Evolutionary conservation across 345 rosid genomes (phyloP), one percentile per base, ranked within the genome.

Genomic region (Corchorus capsularis): DNA sequence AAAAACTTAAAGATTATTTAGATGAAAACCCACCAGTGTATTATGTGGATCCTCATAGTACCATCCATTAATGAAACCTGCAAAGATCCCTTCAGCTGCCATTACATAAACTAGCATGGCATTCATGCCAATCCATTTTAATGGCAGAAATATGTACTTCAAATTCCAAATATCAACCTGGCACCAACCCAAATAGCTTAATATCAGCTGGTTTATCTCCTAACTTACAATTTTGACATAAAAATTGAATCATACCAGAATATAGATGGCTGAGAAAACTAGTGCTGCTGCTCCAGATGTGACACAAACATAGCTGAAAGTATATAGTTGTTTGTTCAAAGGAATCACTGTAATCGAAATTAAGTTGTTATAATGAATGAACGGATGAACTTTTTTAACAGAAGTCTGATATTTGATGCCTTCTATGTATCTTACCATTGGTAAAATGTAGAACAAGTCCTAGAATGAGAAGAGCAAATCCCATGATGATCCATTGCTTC

Each of bases 61-160:
- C 98, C 99, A 93, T 61, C 98, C 99, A 16, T 90, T 93, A 45
- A 95, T 76, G 79, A 95, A 95, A 56, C 87, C 97, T 41, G 95
- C 96, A 63, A 95, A 91, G 17, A 95, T 87, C 75, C 93, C 96
- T 85, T 85, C 97, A 53, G 98, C 99, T 72, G 98, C 99, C 98
- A 93, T 88, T 5, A 95, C 99, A 71, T 93, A 95, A 37, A 95
- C 99, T 20, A 95, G 82, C 98, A 95, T 93, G 1, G 97, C 94
- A 56, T 93, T 95, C 99, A 90, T 89, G 62, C 99, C 98, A 35
- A 93, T 95, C 98, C 99, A 93, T 83, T 88, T 71, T 9, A 95
- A 76, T 59, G 95, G 94, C 49, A 89, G 84, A 80, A 91, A 90
- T 16, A 84, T 22, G 60, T 17, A 73, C 74, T 79, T 83, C 78